Conservation (phyloP, 345 rosid genomes). For the Iberis pinnata region DNA sequence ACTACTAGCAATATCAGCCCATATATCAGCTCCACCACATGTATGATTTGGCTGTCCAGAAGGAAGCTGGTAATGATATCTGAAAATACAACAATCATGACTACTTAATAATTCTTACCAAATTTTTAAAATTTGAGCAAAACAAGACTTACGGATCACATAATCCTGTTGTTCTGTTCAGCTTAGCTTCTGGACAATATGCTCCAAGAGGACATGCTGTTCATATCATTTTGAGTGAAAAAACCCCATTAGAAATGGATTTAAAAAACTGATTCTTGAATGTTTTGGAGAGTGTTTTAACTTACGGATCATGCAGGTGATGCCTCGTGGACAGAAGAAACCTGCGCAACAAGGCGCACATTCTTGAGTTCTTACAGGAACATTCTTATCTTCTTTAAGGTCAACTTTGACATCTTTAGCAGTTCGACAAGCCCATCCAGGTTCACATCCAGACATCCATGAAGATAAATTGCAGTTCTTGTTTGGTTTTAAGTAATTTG, state of each 20-base stretch:
- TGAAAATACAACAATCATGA: slow-evolving; percentile 44
- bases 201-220: slow-evolving; percentile 97
- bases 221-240: background rate
- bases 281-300: slow-evolving; percentile 5
- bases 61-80: slow-evolving; percentile 86
- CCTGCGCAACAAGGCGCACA: slow-evolving; percentile 82
- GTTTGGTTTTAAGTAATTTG: slow-evolving; percentile 61
- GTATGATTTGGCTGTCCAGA: slow-evolving; percentile 65
- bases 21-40: slow-evolving; percentile 90
- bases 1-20: slow-evolving; percentile 81
- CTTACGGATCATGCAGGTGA: slow-evolving; percentile 99
- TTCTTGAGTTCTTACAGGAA: slow-evolving; percentile 46
- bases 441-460: slow-evolving; percentile 95
- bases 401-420: slow-evolving; percentile 39
- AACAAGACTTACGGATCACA: slow-evolving; percentile 86
- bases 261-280: background rate
- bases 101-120: slow-evolving; percentile 33
- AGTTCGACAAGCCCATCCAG: slow-evolving; percentile 91
- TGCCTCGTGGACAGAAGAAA: slow-evolving; percentile 95
- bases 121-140: background rate
- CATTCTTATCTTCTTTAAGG: slow-evolving; percentile 44
- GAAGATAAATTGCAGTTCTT: slow-evolving; percentile 79
- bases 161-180: slow-evolving; percentile 65
- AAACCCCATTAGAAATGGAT: background rate
- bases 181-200: slow-evolving; percentile 67